Base-by-base conservation (phyloP, 2,329 filamentous ascomycete genomes). In the Aspergillus sp. region DNA sequence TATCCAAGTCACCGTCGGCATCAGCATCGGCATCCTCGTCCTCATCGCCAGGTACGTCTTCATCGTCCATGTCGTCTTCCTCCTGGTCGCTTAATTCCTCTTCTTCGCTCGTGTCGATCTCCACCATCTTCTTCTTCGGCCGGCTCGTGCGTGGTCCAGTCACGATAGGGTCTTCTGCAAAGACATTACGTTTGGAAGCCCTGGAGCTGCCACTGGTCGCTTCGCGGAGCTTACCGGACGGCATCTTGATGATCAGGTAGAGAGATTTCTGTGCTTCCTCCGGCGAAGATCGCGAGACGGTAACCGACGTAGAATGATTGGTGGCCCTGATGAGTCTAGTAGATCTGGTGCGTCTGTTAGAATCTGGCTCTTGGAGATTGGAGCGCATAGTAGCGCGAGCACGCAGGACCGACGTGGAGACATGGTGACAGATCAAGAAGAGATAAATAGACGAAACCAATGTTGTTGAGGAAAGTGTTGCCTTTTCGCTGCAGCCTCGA, bases 221-320 rank as follows among this genome's bases (percentile, higher is more conserved):
- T 54, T 75, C 73, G 30, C 72, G 71, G 46, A 75, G 58, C 57
- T 73, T 75, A 56, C 65, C 73, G 19, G 72, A 66, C 12, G 73
- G 70, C 66, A 74, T 74, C 53, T 71, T 76, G 43, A 76, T 66
- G 4, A 69, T 75, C 45, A 76, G 57, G 51, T 66, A 68, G 42
- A 76, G 68, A 36, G 71, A 70, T 56, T 63, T 68, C 49, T 61
- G 60, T 12, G 55, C 51, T 46, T 70, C 65, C 45, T 64, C 67
- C 9, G 65, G 51, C 19, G 63, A 58, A 19, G 57, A 61, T 48
- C 65, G 64, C 42, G 64, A 65, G 33, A 70, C 60, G 42, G 66
- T 67, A 39, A 70, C 62, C 46, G 65, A 62, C 29, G 58, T 51
- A 44, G 60, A 54, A 44, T 59, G 54, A 26, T 39, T 5, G 29